Evolutionary conservation across 176 grass and related monocot genomes (phyloP), one percentile per base, ranked within the genome.

Genomic region (Oryza punctata): DNA sequence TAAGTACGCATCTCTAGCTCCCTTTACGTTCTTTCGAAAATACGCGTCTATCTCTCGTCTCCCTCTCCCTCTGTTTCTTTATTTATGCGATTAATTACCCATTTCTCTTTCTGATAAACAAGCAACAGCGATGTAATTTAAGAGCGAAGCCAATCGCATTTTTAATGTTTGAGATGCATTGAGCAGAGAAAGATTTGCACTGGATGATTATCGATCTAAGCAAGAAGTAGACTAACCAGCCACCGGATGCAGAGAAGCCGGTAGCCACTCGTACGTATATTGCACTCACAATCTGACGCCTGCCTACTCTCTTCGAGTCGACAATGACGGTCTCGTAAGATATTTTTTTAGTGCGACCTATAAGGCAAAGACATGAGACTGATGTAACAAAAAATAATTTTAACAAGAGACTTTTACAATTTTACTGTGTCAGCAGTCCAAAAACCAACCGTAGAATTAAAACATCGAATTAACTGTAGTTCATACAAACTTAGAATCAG

Each of bases 171-270:
- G 12, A 30, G 57, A 30, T 3, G 64, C 67, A 5, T 52, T 72
- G 54, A 63, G 5, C 78, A 74, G 72, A 38, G 30, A 24, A 33
- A 74, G 3, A 23, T 12, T 12, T 16, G 63, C 67, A 75, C 7
- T 33, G 12, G 13, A 13, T 35, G 60, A 26, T 35, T 15, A 66
- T 15, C 13, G 13, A 57, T n/a, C 25, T 3, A 27, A 1, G 7
- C 38, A 0, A 44, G 68, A 45, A 65, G 68, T 26, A 24, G 80
- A 73, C 68, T 18, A 25, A 0, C 1, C 45, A 25, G 2, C 1
- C 45, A 84, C 81, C 80, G 45, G 40, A 60, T 14, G 57, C 9
- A 2, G 13, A 43, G n/a, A 37, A 63, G 41, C 73, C 77, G 16
- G 6, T 21, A 57, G 13, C 18, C 18, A 50, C 3, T 50, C 0